A percentile compares a stretch with the other conserved stretches of the same genome.
phyloP scores from a whole-genome alignment of 2,329 filamentous ascomycete genomes.

The Aureobasidium namibiae region DNA sequence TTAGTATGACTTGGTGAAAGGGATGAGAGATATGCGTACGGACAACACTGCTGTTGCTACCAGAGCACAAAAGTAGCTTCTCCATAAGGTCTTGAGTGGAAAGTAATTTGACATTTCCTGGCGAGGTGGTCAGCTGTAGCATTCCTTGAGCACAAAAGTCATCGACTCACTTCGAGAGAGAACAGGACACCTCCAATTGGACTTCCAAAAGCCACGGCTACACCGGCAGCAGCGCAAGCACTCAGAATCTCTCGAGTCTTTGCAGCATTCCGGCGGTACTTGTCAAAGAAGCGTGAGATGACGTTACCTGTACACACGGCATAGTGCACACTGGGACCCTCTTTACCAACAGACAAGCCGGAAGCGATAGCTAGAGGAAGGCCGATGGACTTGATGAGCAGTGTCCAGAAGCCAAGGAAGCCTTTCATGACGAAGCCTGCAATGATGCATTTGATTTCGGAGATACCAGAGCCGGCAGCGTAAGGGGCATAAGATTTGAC shows the following conservation, averaged over 20 bases:
- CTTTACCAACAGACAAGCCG: slow-evolving; percentile 89
- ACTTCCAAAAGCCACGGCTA: slow-evolving; percentile 93
- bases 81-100: slow-evolving; percentile 93
- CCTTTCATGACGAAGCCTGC: slow-evolving; percentile 99
- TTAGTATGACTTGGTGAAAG: background rate
- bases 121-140: background rate
- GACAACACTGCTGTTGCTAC: slow-evolving; percentile 89
- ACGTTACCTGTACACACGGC: slow-evolving; percentile 97
- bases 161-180: slow-evolving; percentile 58
- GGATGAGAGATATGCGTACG: slow-evolving; percentile 33
- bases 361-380: slow-evolving; percentile 89
- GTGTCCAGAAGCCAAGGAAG: slow-evolving; percentile 83
- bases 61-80: slow-evolving; percentile 94
- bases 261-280: slow-evolving; percentile 83
- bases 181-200: slow-evolving; percentile 96
- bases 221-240: slow-evolving; percentile 87
- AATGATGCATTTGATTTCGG: slow-evolving; percentile 98
- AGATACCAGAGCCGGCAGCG: slow-evolving; percentile 91
- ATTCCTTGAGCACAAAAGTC: too few relatives aligned
- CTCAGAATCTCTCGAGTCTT: slow-evolving; percentile 94
- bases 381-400: slow-evolving; percentile 88
- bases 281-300: slow-evolving; percentile 84
- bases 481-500: slow-evolving; percentile 93
- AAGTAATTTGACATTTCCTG: slow-evolving; percentile 93
- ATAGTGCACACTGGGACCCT: slow-evolving; percentile 97